phyloP scores from a whole-genome alignment of 1,284 basidiomycete genomes.

The Puccinia polysora region DNA sequence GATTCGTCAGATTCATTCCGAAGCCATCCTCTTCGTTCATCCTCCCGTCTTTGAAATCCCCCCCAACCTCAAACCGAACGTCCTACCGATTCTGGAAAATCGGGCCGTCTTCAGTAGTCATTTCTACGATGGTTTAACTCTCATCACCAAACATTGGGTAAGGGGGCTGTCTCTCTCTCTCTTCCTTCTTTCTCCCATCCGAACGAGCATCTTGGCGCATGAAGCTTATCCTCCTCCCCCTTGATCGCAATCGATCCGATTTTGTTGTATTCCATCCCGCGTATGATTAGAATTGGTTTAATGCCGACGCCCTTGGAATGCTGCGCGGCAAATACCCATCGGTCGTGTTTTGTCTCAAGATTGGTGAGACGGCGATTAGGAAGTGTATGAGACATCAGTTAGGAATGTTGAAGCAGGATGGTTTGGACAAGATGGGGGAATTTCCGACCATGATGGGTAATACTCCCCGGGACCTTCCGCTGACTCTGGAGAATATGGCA shows the following conservation, averaged over 20 bases:
- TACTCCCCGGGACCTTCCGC: too few species aligned
- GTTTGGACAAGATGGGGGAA: conserved; percentile 57
- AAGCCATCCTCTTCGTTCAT: conserved; percentile 84
- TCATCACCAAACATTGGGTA: conserved; percentile 56
- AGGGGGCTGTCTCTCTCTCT: background rate
- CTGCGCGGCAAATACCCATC: conserved; percentile 76
- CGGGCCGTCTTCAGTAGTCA: conserved; percentile 77
- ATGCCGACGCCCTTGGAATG: conserved; percentile 65
- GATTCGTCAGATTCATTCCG: conserved; percentile 70
- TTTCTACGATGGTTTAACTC: conserved; percentile 85
- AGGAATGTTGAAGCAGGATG: conserved; percentile 70
- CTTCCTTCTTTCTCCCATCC: background rate
- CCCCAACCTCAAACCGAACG: conserved; percentile 1
- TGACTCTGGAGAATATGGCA: too few species aligned
- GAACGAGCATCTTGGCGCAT: too few species aligned
- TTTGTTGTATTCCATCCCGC: background rate
- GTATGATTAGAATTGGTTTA: conserved; percentile 90
- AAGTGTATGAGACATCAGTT: conserved; percentile 78
- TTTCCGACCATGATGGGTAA: conserved; percentile 84
- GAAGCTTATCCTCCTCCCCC: too few species aligned
- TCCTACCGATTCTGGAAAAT: conserved; percentile 18
- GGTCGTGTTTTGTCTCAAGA: conserved; percentile 57
- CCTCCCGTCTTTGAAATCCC: conserved; percentile 76
- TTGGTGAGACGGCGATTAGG: conserved; percentile 78
- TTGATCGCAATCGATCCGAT: too few species aligned